Percentiles rank a stretch among this genome's conserved stretches.
Evolutionary conservation across 129 eudicot genomes (phyloP).

Genomic region (Flaveria sonorensis): DNA sequence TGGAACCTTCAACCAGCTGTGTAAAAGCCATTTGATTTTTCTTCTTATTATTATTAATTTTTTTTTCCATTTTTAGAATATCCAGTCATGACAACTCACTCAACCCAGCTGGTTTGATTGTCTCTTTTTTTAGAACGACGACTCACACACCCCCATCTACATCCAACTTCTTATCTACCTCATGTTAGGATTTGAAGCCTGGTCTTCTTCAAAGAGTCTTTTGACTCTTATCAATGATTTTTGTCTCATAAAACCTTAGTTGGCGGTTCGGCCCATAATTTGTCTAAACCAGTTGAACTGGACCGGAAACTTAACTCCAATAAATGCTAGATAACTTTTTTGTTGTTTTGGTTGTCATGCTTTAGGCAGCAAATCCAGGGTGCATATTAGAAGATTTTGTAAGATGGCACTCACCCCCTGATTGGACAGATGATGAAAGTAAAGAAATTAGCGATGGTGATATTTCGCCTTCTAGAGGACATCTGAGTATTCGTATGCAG

Average conservation of each 20-base stretch:
- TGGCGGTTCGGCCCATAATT: neutral
- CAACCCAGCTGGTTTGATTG: neutral
- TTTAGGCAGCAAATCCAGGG: conserved; percentile 99
- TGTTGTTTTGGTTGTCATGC: conserved; percentile 18
- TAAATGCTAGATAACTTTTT: neutral
- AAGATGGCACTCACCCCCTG: conserved; percentile 99
- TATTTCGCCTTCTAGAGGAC: conserved; percentile 64
- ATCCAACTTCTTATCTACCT: no score
- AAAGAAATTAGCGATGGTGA: conserved; percentile 37
- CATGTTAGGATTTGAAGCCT: no score
- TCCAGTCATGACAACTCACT: neutral
- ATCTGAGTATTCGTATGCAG: conserved; percentile 84
- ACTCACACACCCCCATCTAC: no score
- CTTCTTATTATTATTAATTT: no score
- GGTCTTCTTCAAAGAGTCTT: no score
- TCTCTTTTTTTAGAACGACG: neutral
- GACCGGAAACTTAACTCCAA: neutral
- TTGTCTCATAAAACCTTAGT: neutral
- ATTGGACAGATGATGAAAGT: conserved; percentile 68
- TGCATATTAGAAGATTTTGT: conserved; percentile 95
- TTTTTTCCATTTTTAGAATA: neutral
- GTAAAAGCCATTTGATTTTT: neutral
- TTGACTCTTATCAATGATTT: no score
- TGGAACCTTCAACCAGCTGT: neutral
- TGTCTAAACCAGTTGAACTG: neutral